Base-by-base conservation (phyloP, 345 rosid species). In the Hibiscus mutabilis region DNA sequence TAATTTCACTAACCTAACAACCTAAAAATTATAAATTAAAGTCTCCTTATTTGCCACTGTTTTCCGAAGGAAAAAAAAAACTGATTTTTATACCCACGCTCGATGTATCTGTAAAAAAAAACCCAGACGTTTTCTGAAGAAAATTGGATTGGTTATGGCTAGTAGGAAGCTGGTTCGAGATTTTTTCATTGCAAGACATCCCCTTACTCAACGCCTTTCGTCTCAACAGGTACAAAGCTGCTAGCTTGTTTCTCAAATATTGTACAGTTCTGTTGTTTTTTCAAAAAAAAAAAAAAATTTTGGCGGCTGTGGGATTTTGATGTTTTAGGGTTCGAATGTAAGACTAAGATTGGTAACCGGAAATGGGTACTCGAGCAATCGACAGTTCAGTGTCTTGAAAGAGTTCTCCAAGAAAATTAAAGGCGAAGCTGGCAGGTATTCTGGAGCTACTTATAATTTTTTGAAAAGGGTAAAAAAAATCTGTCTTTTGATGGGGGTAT, bases 161-260 rank as follows among this genome's bases (percentile, higher is more conserved):
- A 79, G 86, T 80, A 84, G 92, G 60, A 89, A 89, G 88, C 77
- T 93, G 75, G 81, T 87, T 67, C 90, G 93, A 46, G 94, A 91
- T 78, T 75, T 87, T 62, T 47, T 90, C 33, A 78, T 88, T 12
- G 76, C 81, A 49, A 84, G 84, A 73, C 87, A 79, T 74, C 79
- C 84, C 16, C 66, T 87, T 60, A 79, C 77, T 60, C 79, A 19
- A 44, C 88, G 64, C 37, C 29, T 84, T 27, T 61, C 72, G 18
- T 73, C 82, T 68, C 83, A 68, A 59, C 86, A 85, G 91, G 93
- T 89, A 70, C 40, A 29, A 44, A 68, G 4, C 33, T 69, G 8
- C 19, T 16, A n/a, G 19, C 35, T 31, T 31, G 35, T 31, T 31
- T 31, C 35, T 31, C 35, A 5, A 31, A 31, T 31, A 31, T 31